Conservation (phyloP, 495 filamentous ascomycete species). For the Sordaria brevicollis region DNA sequence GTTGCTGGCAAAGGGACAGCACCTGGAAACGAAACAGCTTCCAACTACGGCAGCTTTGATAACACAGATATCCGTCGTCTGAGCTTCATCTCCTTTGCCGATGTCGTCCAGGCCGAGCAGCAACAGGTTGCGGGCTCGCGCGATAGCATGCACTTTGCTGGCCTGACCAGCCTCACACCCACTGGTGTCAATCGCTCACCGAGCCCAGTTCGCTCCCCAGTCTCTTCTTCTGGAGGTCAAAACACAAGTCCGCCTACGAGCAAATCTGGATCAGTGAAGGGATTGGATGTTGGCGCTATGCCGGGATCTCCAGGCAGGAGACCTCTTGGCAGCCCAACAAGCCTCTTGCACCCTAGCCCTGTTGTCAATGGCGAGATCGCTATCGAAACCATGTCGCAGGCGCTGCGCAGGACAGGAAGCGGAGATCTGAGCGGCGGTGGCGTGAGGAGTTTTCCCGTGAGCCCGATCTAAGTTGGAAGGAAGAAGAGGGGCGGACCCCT, state of each 20-base stretch:
- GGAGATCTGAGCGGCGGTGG: constrained; percentile 59
- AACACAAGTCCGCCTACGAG: constrained; percentile 58
- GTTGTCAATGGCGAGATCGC: constrained; percentile 56
- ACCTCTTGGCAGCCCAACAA: constrained; percentile 39
- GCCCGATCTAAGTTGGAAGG: constrained; percentile 31
- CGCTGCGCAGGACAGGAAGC: constrained; percentile 69
- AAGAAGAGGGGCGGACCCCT: neutral
- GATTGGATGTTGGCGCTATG: constrained; percentile 38
- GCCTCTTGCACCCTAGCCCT: constrained; percentile 12
- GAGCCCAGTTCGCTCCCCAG: constrained; percentile 59
- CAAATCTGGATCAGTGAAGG: constrained; percentile 54
- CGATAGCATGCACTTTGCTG: constrained; percentile 51
- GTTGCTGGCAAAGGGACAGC: constrained; percentile 22
- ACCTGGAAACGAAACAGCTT: constrained; percentile 42
- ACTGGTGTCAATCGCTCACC: constrained; percentile 54
- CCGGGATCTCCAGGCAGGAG: constrained; percentile 38
- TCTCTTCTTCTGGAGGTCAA: constrained; percentile 48
- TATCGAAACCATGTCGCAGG: constrained; percentile 87
- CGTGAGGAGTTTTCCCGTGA: constrained; percentile 49
- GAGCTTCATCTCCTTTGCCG: constrained; percentile 89
- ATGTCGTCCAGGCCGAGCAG: constrained; percentile 88
- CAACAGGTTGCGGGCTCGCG: constrained; percentile 35
- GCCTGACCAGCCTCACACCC: constrained; percentile 33
- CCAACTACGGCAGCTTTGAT: constrained; percentile 65
- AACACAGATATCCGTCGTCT: constrained; percentile 68